These are phyloP conservation scores for Coemansia sp. DNA, from an alignment of 371 early-diverging fungal species.

Conservation along the genomic window DNA sequence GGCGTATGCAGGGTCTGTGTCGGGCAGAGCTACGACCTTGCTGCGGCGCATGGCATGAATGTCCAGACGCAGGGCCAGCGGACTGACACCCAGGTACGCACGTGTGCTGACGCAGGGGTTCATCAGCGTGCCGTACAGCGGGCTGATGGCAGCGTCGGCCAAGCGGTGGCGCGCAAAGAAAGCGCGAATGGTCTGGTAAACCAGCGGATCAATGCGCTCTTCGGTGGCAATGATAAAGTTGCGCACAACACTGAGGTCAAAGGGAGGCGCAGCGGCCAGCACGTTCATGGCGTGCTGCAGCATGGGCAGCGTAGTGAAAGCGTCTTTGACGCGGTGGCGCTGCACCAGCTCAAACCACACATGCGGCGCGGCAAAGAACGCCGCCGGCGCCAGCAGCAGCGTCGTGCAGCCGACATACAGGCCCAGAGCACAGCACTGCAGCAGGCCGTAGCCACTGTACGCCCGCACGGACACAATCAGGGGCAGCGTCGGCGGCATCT, in stretches of 20 bases:
- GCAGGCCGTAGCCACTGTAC: constrained; percentile 71
- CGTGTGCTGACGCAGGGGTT: constrained; percentile 81
- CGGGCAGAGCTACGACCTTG: constrained; percentile 60
- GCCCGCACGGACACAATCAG: constrained; percentile 67
- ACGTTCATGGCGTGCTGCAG: constrained; percentile 71
- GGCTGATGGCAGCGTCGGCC: constrained; percentile 65
- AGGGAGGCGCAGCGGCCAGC: constrained; percentile 44
- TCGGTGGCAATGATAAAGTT: constrained; percentile 72
- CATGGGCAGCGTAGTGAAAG: constrained; percentile 69
- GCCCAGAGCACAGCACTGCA: constrained; percentile 72
- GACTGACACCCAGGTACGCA: constrained; percentile 73
- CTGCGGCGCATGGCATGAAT: constrained; percentile 65
- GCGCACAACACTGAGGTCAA: constrained; percentile 62
- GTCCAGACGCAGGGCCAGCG: constrained; percentile 65
- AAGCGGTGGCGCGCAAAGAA: constrained; percentile 61
- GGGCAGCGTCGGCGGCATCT: constrained; percentile 64
- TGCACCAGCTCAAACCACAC: constrained; percentile 68
- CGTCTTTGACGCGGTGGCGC: constrained; percentile 67
- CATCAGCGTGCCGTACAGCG: constrained; percentile 68
- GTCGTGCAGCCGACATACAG: constrained; percentile 64
- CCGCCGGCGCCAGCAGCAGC: constrained; percentile 57
- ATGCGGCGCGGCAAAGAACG: constrained; percentile 58
- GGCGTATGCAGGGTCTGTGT: constrained; percentile 43
- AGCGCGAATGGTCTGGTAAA: constrained; percentile 52
- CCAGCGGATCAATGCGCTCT: constrained; percentile 57